These are phyloP conservation scores for Boletellus sp. DNA, from an alignment of 768 basidiomycete species.

Conservation along the genomic window DNA sequence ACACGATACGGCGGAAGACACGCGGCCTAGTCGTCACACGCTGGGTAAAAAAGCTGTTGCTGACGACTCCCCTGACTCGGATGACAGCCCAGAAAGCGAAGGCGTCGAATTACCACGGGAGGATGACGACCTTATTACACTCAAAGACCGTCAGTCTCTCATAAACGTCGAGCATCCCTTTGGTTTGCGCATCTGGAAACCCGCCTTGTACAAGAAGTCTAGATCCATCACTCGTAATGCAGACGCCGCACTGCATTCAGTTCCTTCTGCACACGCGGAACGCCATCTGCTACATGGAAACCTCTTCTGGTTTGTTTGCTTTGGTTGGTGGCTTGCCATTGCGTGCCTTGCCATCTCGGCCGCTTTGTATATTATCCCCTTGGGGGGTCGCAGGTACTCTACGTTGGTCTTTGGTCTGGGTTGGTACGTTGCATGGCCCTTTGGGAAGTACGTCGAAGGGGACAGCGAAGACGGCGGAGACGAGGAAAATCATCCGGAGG, in stretches of 20 bases:
- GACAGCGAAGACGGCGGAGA: slow-evolving; percentile 46
- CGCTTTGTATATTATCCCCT: slow-evolving; percentile 68
- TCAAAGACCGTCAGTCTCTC: slow-evolving; percentile 94
- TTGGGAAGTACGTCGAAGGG: slow-evolving; percentile 97
- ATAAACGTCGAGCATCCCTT: slow-evolving; percentile 99
- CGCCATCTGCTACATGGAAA: slow-evolving; percentile 93
- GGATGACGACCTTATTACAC: slow-evolving; percentile 85
- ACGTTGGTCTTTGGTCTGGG: slow-evolving; percentile 87
- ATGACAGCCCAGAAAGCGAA: slow-evolving; percentile 39
- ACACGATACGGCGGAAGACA: slow-evolving; percentile 35
- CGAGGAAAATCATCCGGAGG: slow-evolving; percentile 34
- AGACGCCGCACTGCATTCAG: slow-evolving; percentile 87
- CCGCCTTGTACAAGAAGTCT: slow-evolving; percentile 96
- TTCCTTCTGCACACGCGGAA: slow-evolving; percentile 90
- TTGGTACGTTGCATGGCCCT: slow-evolving; percentile 97
- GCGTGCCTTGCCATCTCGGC: slow-evolving; percentile 64
- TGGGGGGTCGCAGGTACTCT: slow-evolving; percentile 80
- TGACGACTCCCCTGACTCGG: slow-evolving; percentile 39
- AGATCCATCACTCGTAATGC: slow-evolving; percentile 95
- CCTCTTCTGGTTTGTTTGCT: slow-evolving; percentile 83
- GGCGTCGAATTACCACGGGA: slow-evolving; percentile 20
- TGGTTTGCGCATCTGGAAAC: slow-evolving; percentile 99
- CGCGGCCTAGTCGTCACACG: slow-evolving; percentile 14
- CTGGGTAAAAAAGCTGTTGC: slow-evolving; percentile 47
- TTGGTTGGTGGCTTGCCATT: slow-evolving; percentile 92